Base-by-base conservation (phyloP, 345 rosid species). In the Eucalyptus albens region DNA sequence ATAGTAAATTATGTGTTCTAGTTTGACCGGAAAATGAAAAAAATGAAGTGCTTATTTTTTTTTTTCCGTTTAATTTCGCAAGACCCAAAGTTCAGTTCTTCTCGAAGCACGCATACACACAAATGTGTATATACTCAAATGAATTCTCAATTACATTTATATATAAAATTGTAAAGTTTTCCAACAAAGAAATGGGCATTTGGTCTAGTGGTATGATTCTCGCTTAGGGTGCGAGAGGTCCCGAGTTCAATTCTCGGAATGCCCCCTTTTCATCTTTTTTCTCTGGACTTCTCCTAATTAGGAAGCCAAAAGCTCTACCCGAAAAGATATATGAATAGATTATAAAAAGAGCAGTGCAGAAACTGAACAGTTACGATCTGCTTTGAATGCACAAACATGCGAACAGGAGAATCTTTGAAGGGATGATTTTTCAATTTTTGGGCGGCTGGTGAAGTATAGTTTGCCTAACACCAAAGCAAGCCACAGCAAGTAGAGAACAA, bases 181-280 rank as follows among this genome's bases (percentile, higher is more conserved):
- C 8, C 0, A 9, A 3, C 2, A 9, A 9, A 17, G 4, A 3
- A 2, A 9, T 6, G 96, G 96, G 96, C 96, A 92, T 93, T 97
- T 96, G 98, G 97, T 95, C 96, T 94, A 95, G 96, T 95, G 97
- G 95, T 91, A 95, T 94, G 95, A 95, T 96, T 95, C 97, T 96
- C 96, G 98, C 96, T 96, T 96, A 93, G 95, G 96, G 96, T 95
- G 94, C 95, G 93, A 96, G 96, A 95, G 95, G 96, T 94, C 96
- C 94, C 94, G 95, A 95, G 96, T 93, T 93, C 96, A 94, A 96
- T 93, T 94, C 94, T 95, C 95, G 95, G 95, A 96, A 93, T 94
- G 92, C 94, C 93, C 93, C 8, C 6, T 40, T 72, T 37, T 21
- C 47, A 37, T 21, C 15, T 37, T 11, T 77, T 21, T 11, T 40